These are phyloP conservation scores for Exobasidium cylindrosporum DNA, from an alignment of 1,284 basidiomycete genomes.

Conservation along the genomic window DNA sequence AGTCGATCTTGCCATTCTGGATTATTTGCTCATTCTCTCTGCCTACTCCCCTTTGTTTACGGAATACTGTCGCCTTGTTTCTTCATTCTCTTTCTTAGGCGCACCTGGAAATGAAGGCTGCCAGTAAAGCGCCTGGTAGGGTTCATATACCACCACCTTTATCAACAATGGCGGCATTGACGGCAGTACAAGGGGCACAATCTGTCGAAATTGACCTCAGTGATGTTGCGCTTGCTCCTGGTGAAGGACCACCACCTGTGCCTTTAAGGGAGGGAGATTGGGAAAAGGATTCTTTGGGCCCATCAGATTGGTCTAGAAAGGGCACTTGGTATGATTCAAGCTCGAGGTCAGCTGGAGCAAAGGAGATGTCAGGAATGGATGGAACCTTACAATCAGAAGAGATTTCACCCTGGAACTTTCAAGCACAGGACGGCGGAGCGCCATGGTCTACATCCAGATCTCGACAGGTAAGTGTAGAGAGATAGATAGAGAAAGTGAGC, in stretches of 20 bases:
- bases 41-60: neutral
- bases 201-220: slow-evolving; percentile 13
- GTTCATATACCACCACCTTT: neutral
- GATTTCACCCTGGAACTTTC: neutral
- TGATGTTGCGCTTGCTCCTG: slow-evolving; percentile 12
- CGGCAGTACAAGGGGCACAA: neutral
- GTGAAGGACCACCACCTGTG: slow-evolving; percentile 10
- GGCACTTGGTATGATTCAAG: too few relatives aligned
- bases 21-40: too few relatives aligned
- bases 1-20: too few relatives aligned
- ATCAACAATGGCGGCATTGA: neutral
- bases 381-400: neutral
- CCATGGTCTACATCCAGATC: neutral
- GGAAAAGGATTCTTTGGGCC: too few relatives aligned
- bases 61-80: neutral
- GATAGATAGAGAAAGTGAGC: too few relatives aligned
- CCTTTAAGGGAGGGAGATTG: neutral
- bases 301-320: neutral
- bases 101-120: neutral
- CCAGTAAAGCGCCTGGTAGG: neutral
- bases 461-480: neutral
- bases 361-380: neutral
- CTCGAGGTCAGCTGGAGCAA: too few relatives aligned
- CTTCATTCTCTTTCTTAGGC: neutral
- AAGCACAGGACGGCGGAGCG: neutral